Conservation (phyloP, 768 basidiomycete genomes). For the Guyanaporus albipodus region DNA sequence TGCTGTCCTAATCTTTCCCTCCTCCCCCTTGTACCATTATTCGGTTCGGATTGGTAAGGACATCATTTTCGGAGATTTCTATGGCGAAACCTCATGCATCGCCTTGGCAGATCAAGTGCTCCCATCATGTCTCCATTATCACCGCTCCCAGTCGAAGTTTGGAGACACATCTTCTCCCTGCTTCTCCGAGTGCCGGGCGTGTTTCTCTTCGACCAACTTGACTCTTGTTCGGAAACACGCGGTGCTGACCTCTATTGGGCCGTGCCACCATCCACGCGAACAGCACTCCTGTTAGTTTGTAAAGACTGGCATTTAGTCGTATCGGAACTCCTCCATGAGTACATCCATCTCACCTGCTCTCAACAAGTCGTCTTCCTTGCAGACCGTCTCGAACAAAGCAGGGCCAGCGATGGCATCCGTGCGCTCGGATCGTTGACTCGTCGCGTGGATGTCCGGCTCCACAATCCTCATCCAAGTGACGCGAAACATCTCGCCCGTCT, state of each 20-base stretch:
- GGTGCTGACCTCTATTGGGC: constrained; percentile 31
- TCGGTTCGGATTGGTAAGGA: constrained; percentile 3
- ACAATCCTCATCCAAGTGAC: constrained; percentile 25
- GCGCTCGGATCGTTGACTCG: constrained; percentile 38
- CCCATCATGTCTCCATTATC: constrained; percentile 17
- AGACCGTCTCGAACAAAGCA: constrained; percentile 33
- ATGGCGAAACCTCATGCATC: constrained; percentile 2
- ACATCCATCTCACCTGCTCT: constrained; percentile 36
- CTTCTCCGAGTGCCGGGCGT: constrained; percentile 34
- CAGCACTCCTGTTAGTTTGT: constrained; percentile 34
- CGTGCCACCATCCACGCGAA: constrained; percentile 28
- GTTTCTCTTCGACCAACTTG: constrained; percentile 33
- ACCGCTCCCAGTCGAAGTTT: constrained; percentile 36
- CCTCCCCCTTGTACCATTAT: background rate
- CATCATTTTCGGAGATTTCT: background rate
- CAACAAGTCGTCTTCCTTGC: constrained; percentile 34
- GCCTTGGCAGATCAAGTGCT: background rate
- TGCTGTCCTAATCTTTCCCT: background rate
- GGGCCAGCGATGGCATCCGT: constrained; percentile 15
- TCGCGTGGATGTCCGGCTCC: constrained; percentile 41
- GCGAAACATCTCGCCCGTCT: constrained; percentile 32
- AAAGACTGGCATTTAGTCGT: constrained; percentile 36
- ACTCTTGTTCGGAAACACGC: constrained; percentile 37
- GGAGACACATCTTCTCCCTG: constrained; percentile 37
- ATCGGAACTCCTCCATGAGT: constrained; percentile 39